phyloP scores from a whole-genome alignment of 495 filamentous ascomycete species.

The Oidiodendron maius region DNA sequence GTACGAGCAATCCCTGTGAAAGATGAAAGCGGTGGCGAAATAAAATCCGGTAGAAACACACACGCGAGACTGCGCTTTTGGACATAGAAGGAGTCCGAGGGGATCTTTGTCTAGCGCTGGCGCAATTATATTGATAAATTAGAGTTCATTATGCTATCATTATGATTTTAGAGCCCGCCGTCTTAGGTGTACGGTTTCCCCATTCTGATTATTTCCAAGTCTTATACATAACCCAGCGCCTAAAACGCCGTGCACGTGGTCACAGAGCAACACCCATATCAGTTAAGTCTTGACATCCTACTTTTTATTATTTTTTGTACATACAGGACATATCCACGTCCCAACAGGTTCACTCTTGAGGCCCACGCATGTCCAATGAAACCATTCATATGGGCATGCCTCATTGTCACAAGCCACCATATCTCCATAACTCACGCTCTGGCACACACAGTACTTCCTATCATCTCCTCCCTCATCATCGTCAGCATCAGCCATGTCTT shows the following conservation, averaged over 20 bases:
- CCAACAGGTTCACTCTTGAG: constrained; percentile 84
- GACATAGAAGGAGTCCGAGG: too few relatives aligned
- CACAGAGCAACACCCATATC: not conserved
- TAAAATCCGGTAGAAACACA: too few relatives aligned
- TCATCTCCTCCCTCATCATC: constrained; percentile 86
- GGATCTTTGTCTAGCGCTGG: too few relatives aligned
- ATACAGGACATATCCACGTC: constrained; percentile 88
- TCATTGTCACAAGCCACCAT: constrained; percentile 99
- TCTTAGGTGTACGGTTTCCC: too few relatives aligned
- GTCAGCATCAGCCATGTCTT: constrained; percentile 56
- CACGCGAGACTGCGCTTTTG: too few relatives aligned
- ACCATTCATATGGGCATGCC: constrained; percentile 91
- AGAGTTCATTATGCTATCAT: not conserved
- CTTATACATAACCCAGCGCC: too few relatives aligned
- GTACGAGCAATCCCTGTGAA: too few relatives aligned
- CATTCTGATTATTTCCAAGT: not conserved
- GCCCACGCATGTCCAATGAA: constrained; percentile 94
- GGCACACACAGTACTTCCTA: constrained; percentile 86
- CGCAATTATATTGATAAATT: too few relatives aligned
- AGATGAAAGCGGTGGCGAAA: too few relatives aligned
- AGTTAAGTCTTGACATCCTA: not conserved
- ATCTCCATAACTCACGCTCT: constrained; percentile 87
- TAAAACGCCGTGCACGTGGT: constrained; percentile 10
- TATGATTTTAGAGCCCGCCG: too few relatives aligned
- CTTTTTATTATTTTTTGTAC: constrained; percentile 46